A percentile compares a stretch with the other conserved stretches of the same genome.
Evolutionary conservation across 2,329 filamentous ascomycete genomes (phyloP).

Genomic region (Mariannaea elegans): DNA sequence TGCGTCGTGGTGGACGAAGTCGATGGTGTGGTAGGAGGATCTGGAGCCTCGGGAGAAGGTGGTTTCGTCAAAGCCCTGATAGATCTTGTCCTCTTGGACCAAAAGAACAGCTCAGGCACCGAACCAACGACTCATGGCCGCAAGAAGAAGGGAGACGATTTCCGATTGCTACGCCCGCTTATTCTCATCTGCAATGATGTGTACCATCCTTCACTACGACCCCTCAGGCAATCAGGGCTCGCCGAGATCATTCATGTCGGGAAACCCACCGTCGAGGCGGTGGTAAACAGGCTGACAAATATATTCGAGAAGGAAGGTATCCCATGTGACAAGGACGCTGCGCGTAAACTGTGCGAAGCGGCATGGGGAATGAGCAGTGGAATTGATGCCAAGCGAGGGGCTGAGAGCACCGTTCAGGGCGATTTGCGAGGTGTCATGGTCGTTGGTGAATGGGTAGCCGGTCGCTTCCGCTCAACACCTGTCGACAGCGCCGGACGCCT

Average conservation of each 20-base stretch:
- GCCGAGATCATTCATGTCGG: conserved; percentile 94
- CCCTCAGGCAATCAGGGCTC: conserved; percentile 82
- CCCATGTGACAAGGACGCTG: conserved; percentile 86
- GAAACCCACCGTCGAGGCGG: conserved; percentile 86
- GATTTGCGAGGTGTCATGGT: conserved; percentile 87
- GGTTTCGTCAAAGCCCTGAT: conserved; percentile 96
- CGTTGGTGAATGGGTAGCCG: conserved; percentile 85
- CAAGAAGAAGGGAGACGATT: conserved; percentile 82
- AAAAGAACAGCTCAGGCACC: conserved; percentile 70
- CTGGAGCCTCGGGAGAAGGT: conserved; percentile 81
- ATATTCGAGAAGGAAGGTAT: conserved; percentile 93
- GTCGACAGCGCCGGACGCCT: conserved; percentile 57
- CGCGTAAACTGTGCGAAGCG: conserved; percentile 83
- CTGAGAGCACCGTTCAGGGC: conserved; percentile 73
- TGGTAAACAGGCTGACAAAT: conserved; percentile 80
- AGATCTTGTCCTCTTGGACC: conserved; percentile 85
- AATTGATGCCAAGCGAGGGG: conserved; percentile 73
- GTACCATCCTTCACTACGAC: conserved; percentile 88
- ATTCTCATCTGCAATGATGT: conserved; percentile 98
- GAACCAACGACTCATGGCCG: conserved; percentile 34
- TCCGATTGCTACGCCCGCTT: conserved; percentile 85
- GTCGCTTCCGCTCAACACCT: conserved; percentile 66
- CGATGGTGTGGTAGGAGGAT: conserved; percentile 88
- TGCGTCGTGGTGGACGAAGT: conserved; percentile 97
- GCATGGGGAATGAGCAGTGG: conserved; percentile 81